phyloP scores from a whole-genome alignment of 257 asterid genomes.

The Mitragyna speciosa region DNA sequence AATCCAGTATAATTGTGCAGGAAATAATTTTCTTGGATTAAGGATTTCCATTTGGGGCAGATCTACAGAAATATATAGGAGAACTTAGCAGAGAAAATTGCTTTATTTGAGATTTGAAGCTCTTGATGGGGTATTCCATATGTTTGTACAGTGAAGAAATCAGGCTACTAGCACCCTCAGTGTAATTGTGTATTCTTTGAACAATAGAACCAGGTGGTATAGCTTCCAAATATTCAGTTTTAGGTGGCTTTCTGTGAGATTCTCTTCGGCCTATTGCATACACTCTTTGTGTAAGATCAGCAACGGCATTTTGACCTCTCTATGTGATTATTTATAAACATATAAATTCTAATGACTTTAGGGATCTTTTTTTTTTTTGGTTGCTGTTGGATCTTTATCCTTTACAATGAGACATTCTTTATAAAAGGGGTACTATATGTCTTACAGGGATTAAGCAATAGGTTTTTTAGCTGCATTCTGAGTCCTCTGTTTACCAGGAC shows the following conservation, averaged over 20 bases:
- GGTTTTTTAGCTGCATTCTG: conserved; percentile 25
- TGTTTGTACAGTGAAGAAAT: not conserved
- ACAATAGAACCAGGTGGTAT: not conserved
- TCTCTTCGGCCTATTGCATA: not conserved
- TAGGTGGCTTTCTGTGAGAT: not conserved
- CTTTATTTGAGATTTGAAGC: not conserved
- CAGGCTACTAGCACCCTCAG: not conserved
- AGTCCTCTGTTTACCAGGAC: conserved; percentile 19
- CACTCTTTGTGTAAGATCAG: not conserved
- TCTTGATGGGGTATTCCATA: not conserved
- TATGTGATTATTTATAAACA: not conserved
- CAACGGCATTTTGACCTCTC: not conserved
- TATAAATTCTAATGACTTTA: not conserved
- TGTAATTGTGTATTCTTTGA: not conserved
- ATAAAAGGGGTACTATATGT: not conserved
- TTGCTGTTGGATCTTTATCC: not conserved
- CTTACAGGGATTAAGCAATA: conserved; percentile 27
- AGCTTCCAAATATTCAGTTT: not conserved
- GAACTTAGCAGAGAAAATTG: not conserved
- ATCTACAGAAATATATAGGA: not conserved
- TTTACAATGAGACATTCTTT: not conserved
- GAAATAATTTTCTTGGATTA: not conserved
- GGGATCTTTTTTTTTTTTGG: not conserved
- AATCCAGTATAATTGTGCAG: not conserved
- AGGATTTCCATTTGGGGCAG: not conserved